Evolutionary conservation across 2,329 filamentous ascomycete genomes (phyloP), one percentile per base, ranked within the genome.

Genomic region (Nigrograna mackinnonii): DNA sequence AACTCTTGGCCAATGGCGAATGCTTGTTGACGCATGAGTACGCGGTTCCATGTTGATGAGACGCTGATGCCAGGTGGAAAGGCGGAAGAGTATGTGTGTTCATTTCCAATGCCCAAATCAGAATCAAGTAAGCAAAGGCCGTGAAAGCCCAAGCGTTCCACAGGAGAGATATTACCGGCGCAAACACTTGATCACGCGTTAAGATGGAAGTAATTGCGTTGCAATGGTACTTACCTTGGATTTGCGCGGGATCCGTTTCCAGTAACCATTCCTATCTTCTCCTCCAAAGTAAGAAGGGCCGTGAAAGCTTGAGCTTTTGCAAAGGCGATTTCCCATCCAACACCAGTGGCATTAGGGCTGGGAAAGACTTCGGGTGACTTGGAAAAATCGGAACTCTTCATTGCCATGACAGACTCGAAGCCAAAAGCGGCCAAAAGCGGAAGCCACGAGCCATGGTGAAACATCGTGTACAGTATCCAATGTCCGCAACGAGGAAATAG

Each of bases 91-190:
- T 47, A 62, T 52, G 49, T 56, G n/a, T n/a, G n/a, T 14, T 60
- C 60, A 18, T 58, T 55, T 43, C 66, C 57, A 39, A 71, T 57
- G 26, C 62, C 57, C 47, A 68, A 54, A 42, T 65, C 60, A 32
- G 62, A 68, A 49, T 73, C 70, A 33, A 70, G 66, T 6, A 73
- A 57, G 43, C 70, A 73, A 12, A 72, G 58, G 33, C 68, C 69
- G 12, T 57, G 58, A 55, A 71, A 71, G 12, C 62, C 61, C 13
- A 72, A 54, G 22, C 68, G 59, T 22, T 61, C 57, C 30, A 72
- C 66, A 37, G 57, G 56, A 47, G 64, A 63, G 37, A 67, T 68
- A 51, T 69, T 62, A 6, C 35, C 52, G 43, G 41, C 52, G 55
- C 26, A 46, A 35, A n/a, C n/a, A n/a, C n/a, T n/a, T n/a, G n/a